A percentile compares a stretch with the other conserved stretches of the same genome.
Evolutionary conservation across 2,329 filamentous ascomycete genomes (phyloP).

Genomic region (Gremmenia infestans): DNA sequence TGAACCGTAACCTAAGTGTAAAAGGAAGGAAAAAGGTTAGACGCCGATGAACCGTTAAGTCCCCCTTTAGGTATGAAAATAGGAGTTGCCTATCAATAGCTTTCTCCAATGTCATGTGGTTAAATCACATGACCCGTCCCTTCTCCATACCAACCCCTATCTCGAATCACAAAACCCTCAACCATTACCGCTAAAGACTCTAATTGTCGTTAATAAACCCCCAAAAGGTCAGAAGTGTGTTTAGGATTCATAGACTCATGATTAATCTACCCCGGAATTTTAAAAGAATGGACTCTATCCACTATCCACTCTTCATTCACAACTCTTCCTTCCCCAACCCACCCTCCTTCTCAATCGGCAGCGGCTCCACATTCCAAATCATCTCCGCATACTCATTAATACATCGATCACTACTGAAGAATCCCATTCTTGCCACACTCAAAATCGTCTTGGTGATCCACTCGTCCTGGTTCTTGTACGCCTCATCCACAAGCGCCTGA

Average conservation of each 20-base stretch:
- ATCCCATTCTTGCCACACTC: constrained; percentile 89
- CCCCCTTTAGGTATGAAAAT: too few relatives aligned
- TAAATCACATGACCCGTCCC: too few relatives aligned
- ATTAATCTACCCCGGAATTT: not conserved
- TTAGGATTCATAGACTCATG: not conserved
- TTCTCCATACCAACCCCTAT: too few relatives aligned
- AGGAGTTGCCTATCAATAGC: too few relatives aligned
- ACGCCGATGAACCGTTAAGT: too few relatives aligned
- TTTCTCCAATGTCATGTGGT: too few relatives aligned
- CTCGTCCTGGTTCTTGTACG: constrained; percentile 85
- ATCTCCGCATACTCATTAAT: constrained; percentile 96
- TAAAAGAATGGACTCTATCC: not conserved
- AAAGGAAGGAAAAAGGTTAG: too few relatives aligned
- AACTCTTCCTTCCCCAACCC: constrained; percentile 22
- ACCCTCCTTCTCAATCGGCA: constrained; percentile 18
- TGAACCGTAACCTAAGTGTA: too few relatives aligned
- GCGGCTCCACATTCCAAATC: constrained; percentile 94
- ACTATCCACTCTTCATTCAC: constrained; percentile 1
- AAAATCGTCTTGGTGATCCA: constrained; percentile 90
- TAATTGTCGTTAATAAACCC: too few relatives aligned
- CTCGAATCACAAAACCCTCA: too few relatives aligned
- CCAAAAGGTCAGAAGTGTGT: not conserved
- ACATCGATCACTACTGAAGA: constrained; percentile 92
- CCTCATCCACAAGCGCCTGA: constrained; percentile 83
- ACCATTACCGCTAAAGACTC: too few relatives aligned